phyloP scores from a whole-genome alignment of 768 basidiomycete species.

The Lyophyllum decastes region DNA sequence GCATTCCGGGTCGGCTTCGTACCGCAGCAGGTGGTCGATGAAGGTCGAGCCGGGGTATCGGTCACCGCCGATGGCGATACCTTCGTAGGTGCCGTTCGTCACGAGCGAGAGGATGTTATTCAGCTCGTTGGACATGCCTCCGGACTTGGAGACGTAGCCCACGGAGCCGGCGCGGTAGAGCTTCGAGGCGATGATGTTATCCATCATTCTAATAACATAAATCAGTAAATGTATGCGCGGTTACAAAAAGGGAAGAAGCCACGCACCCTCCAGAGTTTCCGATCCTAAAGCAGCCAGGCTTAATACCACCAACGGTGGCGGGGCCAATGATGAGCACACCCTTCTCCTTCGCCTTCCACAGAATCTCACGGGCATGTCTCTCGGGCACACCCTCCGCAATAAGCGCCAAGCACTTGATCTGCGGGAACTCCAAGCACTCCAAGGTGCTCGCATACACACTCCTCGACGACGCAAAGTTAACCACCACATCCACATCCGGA shows the following conservation, averaged over 20 bases:
- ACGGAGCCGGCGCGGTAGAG: conserved; percentile 97
- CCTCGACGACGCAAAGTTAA: conserved; percentile 95
- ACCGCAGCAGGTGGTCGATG: conserved; percentile 97
- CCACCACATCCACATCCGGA: conserved; percentile 94
- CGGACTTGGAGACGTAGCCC: conserved; percentile 99
- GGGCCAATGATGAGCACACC: conserved; percentile 91
- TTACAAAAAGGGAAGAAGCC: not conserved
- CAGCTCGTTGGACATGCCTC: conserved; percentile 99
- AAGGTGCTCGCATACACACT: conserved; percentile 94
- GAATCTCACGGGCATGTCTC: conserved; percentile 93
- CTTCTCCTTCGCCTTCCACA: conserved; percentile 84
- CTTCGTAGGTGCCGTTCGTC: conserved; percentile 99
- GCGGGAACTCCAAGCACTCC: conserved; percentile 73
- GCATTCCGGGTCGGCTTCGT: conserved; percentile 95
- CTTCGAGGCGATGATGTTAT: conserved; percentile 99
- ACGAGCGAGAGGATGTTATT: conserved; percentile 98
- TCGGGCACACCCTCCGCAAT: conserved; percentile 99
- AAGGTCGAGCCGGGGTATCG: conserved; percentile 98
- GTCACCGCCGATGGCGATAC: conserved; percentile 99
- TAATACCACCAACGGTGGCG: conserved; percentile 98
- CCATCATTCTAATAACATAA: conserved; percentile 81
- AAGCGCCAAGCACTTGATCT: conserved; percentile 72
- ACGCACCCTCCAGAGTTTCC: conserved; percentile 96
- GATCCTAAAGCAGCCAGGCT: conserved; percentile 99
- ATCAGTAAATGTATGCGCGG: not conserved